Percentiles rank a stretch among this genome's conserved stretches.
Conservation (phyloP, 2,329 filamentous ascomycete species). For the Aspergillus sergii region DNA sequence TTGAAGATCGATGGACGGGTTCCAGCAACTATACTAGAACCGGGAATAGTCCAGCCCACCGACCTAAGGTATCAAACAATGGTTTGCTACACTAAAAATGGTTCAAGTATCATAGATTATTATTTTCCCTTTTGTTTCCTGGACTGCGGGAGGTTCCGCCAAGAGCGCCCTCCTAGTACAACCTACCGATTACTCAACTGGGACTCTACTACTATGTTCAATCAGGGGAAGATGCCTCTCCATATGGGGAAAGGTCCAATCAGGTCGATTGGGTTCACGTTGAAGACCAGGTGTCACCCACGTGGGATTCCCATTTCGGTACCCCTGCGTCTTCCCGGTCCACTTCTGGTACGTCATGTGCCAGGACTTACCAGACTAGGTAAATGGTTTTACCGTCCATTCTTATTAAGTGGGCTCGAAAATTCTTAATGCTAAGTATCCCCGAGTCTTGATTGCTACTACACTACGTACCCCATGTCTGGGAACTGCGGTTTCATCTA, state of each 20-base stretch:
- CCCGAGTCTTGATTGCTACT: too few species aligned
- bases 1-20: slow-evolving; percentile 2
- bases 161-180: background rate
- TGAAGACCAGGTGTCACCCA: background rate
- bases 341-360: background rate
- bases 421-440: background rate
- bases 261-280: background rate
- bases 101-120: background rate
- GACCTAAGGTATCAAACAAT: slow-evolving; percentile 2
- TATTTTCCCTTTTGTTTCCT: background rate
- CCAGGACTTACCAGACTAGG: background rate
- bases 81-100: background rate
- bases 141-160: background rate
- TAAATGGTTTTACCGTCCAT: background rate
- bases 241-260: background rate
- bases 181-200: background rate
- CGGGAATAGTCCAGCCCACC: background rate
- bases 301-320: slow-evolving; percentile 1
- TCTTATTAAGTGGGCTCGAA: background rate
- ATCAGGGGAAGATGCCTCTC: background rate
- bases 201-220: background rate
- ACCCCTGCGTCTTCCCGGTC: background rate
- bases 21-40: background rate
- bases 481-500: background rate
- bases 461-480: background rate